Percentiles rank a stretch among this genome's conserved stretches.
Evolutionary conservation across 2,329 filamentous ascomycete genomes (phyloP).

Genomic region (Monosporascus sp.): DNA sequence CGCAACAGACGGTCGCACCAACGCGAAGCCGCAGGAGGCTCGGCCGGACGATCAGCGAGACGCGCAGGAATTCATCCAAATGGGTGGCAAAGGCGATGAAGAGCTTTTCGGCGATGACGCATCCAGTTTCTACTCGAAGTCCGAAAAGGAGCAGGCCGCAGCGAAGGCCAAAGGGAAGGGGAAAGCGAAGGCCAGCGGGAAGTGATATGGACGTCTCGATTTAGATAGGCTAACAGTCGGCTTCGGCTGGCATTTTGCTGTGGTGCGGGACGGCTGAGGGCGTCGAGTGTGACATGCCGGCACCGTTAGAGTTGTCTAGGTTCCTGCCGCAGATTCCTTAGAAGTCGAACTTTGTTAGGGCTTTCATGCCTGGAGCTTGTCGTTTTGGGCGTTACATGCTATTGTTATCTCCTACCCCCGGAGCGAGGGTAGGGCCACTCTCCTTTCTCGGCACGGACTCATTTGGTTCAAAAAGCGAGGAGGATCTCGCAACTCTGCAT

Average conservation of each 20-base stretch:
- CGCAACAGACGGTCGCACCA: constrained; percentile 33
- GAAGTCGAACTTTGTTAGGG: too few relatives aligned
- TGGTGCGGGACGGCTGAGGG: background rate
- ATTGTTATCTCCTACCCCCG: too few relatives aligned
- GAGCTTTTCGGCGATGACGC: constrained; percentile 64
- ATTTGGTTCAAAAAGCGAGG: too few relatives aligned
- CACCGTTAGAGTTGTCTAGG: too few relatives aligned
- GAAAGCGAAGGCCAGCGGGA: constrained; percentile 18
- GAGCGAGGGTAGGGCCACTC: too few relatives aligned
- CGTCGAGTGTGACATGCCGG: background rate
- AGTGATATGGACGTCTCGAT: background rate
- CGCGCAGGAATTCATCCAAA: constrained; percentile 71
- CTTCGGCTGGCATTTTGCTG: too few relatives aligned
- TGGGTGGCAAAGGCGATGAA: constrained; percentile 84
- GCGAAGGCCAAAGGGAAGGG: constrained; percentile 15
- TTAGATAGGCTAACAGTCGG: background rate
- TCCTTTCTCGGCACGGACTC: too few relatives aligned
- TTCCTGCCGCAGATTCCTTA: too few relatives aligned
- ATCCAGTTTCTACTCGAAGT: constrained; percentile 43
- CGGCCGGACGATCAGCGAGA: constrained; percentile 63
- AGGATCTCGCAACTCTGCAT: too few relatives aligned
- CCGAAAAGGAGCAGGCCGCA: constrained; percentile 26
- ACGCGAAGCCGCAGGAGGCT: constrained; percentile 48
- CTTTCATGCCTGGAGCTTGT: too few relatives aligned
- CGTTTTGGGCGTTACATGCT: too few relatives aligned